Evolutionary conservation across 495 filamentous ascomycete genomes (phyloP).

Genomic region (Chaetomium fimeti): DNA sequence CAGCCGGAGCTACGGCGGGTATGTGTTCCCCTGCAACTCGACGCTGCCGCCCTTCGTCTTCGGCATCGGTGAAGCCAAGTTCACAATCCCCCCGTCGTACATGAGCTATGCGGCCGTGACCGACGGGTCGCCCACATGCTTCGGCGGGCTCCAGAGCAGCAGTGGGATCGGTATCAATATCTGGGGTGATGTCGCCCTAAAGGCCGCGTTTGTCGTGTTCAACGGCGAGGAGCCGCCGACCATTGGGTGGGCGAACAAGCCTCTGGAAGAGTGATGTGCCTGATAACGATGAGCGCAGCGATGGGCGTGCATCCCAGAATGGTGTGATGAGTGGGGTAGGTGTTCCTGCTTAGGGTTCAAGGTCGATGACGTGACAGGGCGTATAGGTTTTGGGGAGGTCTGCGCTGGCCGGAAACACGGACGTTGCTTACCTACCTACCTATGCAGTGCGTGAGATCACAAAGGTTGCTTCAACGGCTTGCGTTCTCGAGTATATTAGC

Average conservation of each 20-base stretch:
- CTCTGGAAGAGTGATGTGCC: slow-evolving; percentile 8
- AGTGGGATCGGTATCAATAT: slow-evolving; percentile 64
- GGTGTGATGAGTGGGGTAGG: background rate
- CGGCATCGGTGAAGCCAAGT: slow-evolving; percentile 50
- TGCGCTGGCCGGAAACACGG: too few relatives aligned
- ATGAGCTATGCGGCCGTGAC: slow-evolving; percentile 56
- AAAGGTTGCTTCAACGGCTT: too few relatives aligned
- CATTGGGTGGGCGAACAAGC: slow-evolving; percentile 61
- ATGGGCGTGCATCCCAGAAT: background rate
- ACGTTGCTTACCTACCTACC: too few relatives aligned
- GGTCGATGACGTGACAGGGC: too few relatives aligned
- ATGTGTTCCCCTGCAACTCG: slow-evolving; percentile 64
- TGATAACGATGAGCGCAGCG: background rate
- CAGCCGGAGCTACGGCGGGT: slow-evolving; percentile 58
- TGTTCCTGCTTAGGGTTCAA: background rate
- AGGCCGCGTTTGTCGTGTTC: slow-evolving; percentile 77
- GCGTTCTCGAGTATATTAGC: too few relatives aligned
- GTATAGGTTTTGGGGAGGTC: too few relatives aligned
- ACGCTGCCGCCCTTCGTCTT: slow-evolving; percentile 64
- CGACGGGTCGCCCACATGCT: slow-evolving; percentile 46
- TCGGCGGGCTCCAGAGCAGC: slow-evolving; percentile 65
- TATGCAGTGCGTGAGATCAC: too few relatives aligned
- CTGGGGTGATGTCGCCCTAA: slow-evolving; percentile 78
- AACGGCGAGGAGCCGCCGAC: slow-evolving; percentile 44
- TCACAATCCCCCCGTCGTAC: slow-evolving; percentile 55